Base-by-base conservation (phyloP, 2,329 filamentous ascomycete genomes). In the Pyrenophora seminiperda region DNA sequence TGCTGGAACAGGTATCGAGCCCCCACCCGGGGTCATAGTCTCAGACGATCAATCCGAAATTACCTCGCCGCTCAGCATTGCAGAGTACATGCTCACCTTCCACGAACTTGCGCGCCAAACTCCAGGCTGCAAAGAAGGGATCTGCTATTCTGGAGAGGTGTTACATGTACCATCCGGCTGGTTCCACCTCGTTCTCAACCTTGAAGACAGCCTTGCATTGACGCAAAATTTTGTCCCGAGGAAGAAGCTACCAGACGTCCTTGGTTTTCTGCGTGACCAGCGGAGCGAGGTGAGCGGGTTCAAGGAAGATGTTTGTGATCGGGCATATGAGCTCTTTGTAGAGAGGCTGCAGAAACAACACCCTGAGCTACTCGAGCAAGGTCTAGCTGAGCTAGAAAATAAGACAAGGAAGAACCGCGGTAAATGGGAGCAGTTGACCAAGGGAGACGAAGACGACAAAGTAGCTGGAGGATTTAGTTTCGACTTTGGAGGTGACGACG, bases 111-210 rank as follows among this genome's bases (percentile, higher is more conserved):
- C 93, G 7, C 83, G 93, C 42, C 79, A 77, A 43, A 85, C 87
- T 2, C 83, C 87, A 0, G 90, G 88, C 9, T 97, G 92, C 65
- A 74, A 88, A 22, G 93, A 97, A 74, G 93, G 91, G 0, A 85
- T 97, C 20, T 97, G 93, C 68, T 75, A 77, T 11, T 83, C 86
- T 33, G 93, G 93, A 2, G 94, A 97, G 72, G 87, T 97, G 13
- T 75, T 97, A 41, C 90, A 97, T 68, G 93, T 97, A 5, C 93
- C 94, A 0, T 91, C 88, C 42, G 92, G 93, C 5, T 97, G 93
- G 93, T 97, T 94, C 86, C 93, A 97, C 77, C 78, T 97, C 24
- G 94, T 97, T 7, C 86, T 97, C 37, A 97, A 97, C 67, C 77
- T 96, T 1, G 88, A 91, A 61, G 81, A 84, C 10, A 88, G 89